Conservation (phyloP, 495 filamentous ascomycete genomes). For the Glutinoglossum americanum region DNA sequence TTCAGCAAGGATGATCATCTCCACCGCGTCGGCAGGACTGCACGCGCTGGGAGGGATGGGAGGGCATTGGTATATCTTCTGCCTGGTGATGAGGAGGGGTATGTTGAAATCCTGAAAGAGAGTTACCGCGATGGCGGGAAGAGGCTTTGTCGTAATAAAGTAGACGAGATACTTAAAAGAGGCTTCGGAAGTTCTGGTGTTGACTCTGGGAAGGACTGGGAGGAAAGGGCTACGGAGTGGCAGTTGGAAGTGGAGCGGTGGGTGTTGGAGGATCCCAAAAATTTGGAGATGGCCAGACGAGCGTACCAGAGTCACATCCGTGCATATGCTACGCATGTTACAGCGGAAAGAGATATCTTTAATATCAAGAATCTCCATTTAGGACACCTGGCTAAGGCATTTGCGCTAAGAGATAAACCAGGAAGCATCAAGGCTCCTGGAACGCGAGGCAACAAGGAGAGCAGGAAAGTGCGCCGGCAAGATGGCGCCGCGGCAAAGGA, state of each 20-base stretch:
- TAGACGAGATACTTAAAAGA: slow-evolving; percentile 38
- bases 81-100: slow-evolving; percentile 78
- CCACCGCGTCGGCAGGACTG: slow-evolving; percentile 85
- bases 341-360: slow-evolving; percentile 62
- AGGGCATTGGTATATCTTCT: slow-evolving; percentile 73
- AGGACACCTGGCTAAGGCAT: slow-evolving; percentile 85
- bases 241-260: slow-evolving; percentile 56
- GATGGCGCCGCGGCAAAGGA: not conserved
- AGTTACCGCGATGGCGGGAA: slow-evolving; percentile 33
- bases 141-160: slow-evolving; percentile 28
- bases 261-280: slow-evolving; percentile 34
- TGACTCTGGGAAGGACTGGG: slow-evolving; percentile 31
- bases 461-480: slow-evolving; percentile 11
- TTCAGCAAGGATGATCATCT: slow-evolving; percentile 81
- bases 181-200: slow-evolving; percentile 25
- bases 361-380: slow-evolving; percentile 75
- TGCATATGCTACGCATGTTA: slow-evolving; percentile 84
- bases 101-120: slow-evolving; percentile 48
- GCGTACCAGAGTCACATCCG: slow-evolving; percentile 82
- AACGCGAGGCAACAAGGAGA: slow-evolving; percentile 8
- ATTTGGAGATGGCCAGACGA: slow-evolving; percentile 50
- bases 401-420: slow-evolving; percentile 70
- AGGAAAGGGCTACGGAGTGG: slow-evolving; percentile 51
- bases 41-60: slow-evolving; percentile 76
- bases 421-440: slow-evolving; percentile 63